Evolutionary conservation across 371 early-diverging fungal genomes (phyloP).

Genomic region (Mortierella sp.): DNA sequence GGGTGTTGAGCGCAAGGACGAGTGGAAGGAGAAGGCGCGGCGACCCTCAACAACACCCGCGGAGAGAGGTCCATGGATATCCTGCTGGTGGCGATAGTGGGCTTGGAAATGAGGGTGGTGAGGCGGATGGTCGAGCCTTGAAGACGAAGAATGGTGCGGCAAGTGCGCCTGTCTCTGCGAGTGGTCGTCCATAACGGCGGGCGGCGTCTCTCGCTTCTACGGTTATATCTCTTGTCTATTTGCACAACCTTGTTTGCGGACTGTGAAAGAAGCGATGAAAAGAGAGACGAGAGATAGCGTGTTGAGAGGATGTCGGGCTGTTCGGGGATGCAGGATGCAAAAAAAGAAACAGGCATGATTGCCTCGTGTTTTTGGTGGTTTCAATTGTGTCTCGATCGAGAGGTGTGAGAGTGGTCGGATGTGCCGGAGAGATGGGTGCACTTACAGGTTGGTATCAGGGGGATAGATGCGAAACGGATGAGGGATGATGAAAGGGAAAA

Average conservation of each 20-base stretch:
- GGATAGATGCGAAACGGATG: not conserved
- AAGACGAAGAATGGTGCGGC: constrained; percentile 14
- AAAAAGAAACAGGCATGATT: not conserved
- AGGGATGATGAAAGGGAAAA: not conserved
- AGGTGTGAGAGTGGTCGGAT: too few relatives aligned
- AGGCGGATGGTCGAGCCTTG: constrained; percentile 17
- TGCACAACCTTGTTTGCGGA: not conserved
- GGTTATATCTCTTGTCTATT: not conserved
- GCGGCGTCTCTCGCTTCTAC: not conserved
- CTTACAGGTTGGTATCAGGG: constrained; percentile 4
- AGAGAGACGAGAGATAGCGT: not conserved
- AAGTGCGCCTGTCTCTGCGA: constrained; percentile 7
- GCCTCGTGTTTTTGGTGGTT: too few relatives aligned
- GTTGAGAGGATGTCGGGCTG: not conserved
- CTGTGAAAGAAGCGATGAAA: not conserved
- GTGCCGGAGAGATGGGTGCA: too few relatives aligned
- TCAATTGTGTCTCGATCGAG: too few relatives aligned
- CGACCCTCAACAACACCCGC: constrained; percentile 50
- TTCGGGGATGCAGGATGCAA: not conserved
- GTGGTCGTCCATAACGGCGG: constrained; percentile 41
- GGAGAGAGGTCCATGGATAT: constrained; percentile 48
- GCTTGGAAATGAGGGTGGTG: constrained; percentile 37
- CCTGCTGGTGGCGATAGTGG: constrained; percentile 42
- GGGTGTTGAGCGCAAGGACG: constrained; percentile 16
- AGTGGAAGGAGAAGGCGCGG: constrained; percentile 37